Base-by-base conservation (phyloP, 139 green algal species). In the Monoraphidium neglectum region DNA sequence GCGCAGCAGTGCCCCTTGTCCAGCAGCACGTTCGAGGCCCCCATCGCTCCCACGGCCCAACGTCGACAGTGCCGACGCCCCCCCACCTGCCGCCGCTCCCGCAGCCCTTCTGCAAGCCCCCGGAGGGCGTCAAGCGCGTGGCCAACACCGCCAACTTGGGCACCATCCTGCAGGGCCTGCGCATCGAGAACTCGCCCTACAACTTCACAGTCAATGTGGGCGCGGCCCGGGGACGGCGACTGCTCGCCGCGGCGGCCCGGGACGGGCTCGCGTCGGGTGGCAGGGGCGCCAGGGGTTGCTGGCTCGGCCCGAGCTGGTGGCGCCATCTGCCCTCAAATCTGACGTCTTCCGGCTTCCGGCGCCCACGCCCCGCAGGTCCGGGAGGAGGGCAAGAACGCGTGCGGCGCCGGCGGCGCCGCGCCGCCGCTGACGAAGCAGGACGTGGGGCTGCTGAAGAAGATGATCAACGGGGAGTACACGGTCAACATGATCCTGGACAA, bases 401-500 rank as follows among this genome's bases (percentile, higher is more conserved):
- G 88, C 75, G 63, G 81, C n/a, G 53, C n/a, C 56, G n/a, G 69
- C 23, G 70, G 70, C 33, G 59, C 30, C 1, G 10, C 0, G n/a
- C 64, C 72, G n/a, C 53, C 79, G 10, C 68, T 92, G 6, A 80
- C 64, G 18, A 63, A 77, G 21, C 68, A 77, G 16, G 73, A 91
- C 62, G 74, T 87, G 32, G 79, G 79, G 61, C 82, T 90, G 35
- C 64, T 84, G 3, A 79, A 84, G 70, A 67, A 87, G 23, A 87
- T 89, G 33, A 98, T 98, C 68, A 69, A 90, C 47, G 77, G 95
- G 23, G 71, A 94, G 62, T 99, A 99, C 80, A 81, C 90, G 0
- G 84, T 98, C 30, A 94, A 96, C 78, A 83, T 99, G 74, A 90
- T 98, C 47, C 85, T 99, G 77, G 95, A 99, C 86, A 98, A 98